Percentiles rank a stretch among this genome's conserved stretches.
Conservation (phyloP, 2,329 filamentous ascomycete species). For the Malbranchea zuffiana region DNA sequence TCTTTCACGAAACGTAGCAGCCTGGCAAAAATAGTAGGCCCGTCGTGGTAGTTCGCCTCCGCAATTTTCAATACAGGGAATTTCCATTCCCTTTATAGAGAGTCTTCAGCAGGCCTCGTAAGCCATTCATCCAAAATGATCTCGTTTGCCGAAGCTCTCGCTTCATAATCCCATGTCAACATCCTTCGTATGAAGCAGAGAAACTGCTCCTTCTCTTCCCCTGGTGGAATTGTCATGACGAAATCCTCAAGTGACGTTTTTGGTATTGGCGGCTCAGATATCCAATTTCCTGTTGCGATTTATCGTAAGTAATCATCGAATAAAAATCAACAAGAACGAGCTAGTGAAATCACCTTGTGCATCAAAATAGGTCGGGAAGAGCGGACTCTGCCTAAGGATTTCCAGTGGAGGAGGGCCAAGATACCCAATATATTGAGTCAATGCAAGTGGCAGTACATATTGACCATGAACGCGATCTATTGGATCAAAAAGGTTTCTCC, state of each 20-base stretch:
- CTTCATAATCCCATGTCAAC: slow-evolving; percentile 19
- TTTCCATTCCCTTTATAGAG: too few species aligned
- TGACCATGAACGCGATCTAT: slow-evolving; percentile 18
- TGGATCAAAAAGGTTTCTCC: slow-evolving; percentile 21
- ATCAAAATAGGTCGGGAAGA: slow-evolving; percentile 18
- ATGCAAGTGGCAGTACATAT: slow-evolving; percentile 20
- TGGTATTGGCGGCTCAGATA: slow-evolving; percentile 16
- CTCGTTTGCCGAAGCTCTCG: slow-evolving; percentile 15
- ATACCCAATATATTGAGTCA: slow-evolving; percentile 23
- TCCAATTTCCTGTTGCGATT: slow-evolving; percentile 17
- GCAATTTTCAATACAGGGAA: too few species aligned
- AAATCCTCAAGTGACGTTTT: slow-evolving; percentile 13
- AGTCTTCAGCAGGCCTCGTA: too few species aligned
- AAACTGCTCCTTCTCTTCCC: slow-evolving; percentile 19
- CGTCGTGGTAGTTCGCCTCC: too few species aligned
- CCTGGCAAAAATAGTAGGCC: too few species aligned
- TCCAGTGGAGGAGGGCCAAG: slow-evolving; percentile 19
- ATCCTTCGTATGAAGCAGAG: slow-evolving; percentile 21
- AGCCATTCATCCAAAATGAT: slow-evolving; percentile 19
- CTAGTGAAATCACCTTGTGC: slow-evolving; percentile 6
- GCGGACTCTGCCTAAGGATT: slow-evolving; percentile 17
- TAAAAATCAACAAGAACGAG: not conserved
- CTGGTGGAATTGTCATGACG: slow-evolving; percentile 17
- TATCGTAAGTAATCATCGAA: not conserved
- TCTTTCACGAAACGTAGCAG: too few species aligned